phyloP scores from a whole-genome alignment of 768 basidiomycete genomes.

The Phanerodontia chrysosporium region DNA sequence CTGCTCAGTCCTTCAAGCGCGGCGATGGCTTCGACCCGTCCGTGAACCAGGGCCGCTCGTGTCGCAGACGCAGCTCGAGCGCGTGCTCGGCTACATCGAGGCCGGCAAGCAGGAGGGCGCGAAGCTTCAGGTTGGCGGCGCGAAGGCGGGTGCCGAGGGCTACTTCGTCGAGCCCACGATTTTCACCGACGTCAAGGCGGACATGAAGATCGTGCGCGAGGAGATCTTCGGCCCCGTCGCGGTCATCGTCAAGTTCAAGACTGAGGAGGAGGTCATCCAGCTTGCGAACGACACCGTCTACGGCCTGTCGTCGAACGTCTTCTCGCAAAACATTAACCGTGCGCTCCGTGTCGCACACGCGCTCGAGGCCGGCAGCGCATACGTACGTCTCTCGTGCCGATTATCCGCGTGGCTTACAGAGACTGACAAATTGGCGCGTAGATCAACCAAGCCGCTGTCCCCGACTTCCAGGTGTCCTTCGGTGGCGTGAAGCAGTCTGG shows the following conservation, averaged over 20 bases:
- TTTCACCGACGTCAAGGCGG: constrained; percentile 58
- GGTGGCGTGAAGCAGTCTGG: constrained; percentile 71
- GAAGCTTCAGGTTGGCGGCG: constrained; percentile 59
- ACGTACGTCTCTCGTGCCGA: constrained; percentile 15
- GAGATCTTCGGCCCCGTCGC: constrained; percentile 83
- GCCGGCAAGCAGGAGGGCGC: constrained; percentile 73
- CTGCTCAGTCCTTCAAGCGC: constrained; percentile 31
- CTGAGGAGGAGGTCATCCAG: constrained; percentile 33
- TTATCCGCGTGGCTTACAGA: background rate
- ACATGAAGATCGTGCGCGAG: constrained; percentile 73
- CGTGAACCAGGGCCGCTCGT: constrained; percentile 45
- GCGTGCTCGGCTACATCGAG: constrained; percentile 75
- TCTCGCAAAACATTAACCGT: constrained; percentile 40
- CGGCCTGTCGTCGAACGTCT: constrained; percentile 49
- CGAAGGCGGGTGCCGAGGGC: constrained; percentile 51
- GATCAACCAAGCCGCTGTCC: constrained; percentile 2
- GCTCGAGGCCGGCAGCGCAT: constrained; percentile 41
- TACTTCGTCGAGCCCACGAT: constrained; percentile 76
- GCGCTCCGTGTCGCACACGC: constrained; percentile 37
- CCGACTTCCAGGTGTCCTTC: constrained; percentile 41
- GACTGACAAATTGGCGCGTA: constrained; percentile 32
- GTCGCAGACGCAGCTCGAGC: constrained; percentile 49
- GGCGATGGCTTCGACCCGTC: constrained; percentile 42
- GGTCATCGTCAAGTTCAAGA: constrained; percentile 72
- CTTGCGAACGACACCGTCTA: constrained; percentile 46